Evolutionary conservation across 2,329 filamentous ascomycete species (phyloP).

Genomic region (Claviceps sp.): DNA sequence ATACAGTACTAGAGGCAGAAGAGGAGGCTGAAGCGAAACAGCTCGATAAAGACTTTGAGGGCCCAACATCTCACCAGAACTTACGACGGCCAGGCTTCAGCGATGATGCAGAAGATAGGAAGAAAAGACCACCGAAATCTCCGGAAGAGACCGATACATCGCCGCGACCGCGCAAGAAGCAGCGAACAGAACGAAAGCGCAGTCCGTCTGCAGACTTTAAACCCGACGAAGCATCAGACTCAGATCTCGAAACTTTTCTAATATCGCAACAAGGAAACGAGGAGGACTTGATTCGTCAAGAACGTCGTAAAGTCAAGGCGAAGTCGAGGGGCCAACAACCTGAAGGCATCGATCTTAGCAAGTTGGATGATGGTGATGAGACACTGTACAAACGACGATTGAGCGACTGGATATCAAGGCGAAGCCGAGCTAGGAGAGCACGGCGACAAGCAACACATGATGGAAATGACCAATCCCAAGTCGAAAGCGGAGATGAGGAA

Average conservation of each 20-base stretch:
- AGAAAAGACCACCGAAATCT: not conserved
- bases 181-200: conserved; percentile 23
- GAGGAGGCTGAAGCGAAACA: conserved; percentile 43
- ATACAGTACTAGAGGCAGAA: conserved; percentile 71
- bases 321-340: conserved; percentile 23
- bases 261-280: conserved; percentile 26
- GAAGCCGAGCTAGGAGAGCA: conserved; percentile 28
- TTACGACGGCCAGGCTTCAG: conserved; percentile 62
- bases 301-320: conserved; percentile 29
- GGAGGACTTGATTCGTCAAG: conserved; percentile 24
- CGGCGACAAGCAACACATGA: conserved; percentile 22
- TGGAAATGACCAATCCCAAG: conserved; percentile 17
- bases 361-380: conserved; percentile 83
- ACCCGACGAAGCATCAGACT: conserved; percentile 18
- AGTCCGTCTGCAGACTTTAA: conserved; percentile 36
- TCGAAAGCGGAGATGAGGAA: conserved; percentile 31
- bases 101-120: conserved; percentile 15
- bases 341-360: conserved; percentile 34
- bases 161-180: conserved; percentile 44
- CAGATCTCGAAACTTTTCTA: conserved; percentile 21
- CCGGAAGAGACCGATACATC: conserved; percentile 38
- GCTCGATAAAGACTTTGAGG: conserved; percentile 28
- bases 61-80: conserved; percentile 55
- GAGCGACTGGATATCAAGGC: conserved; percentile 54
- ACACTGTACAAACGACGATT: conserved; percentile 63